Percentiles rank a stretch among this genome's conserved stretches.
These are phyloP conservation scores for Sphagnurus paluster DNA, from an alignment of 1,284 basidiomycete species.

Conservation along the genomic window DNA sequence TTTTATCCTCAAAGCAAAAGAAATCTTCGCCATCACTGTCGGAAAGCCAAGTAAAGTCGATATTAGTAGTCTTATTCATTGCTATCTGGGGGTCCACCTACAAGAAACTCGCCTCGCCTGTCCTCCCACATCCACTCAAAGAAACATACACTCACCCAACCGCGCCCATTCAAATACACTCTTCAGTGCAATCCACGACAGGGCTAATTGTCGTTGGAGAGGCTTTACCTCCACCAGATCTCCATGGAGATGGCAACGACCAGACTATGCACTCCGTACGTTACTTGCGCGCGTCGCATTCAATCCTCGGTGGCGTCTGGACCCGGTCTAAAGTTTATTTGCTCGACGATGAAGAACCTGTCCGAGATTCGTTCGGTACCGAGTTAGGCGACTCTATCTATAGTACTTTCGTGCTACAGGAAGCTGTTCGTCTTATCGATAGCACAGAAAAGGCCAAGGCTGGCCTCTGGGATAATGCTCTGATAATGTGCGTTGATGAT, in stretches of 20 bases:
- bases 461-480: slow-evolving; percentile 47
- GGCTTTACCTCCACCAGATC: slow-evolving; percentile 41
- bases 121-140: slow-evolving; percentile 52
- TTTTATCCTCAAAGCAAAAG: slow-evolving; percentile 8
- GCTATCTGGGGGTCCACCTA: slow-evolving; percentile 36
- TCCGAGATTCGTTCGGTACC: slow-evolving; percentile 53
- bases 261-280: slow-evolving; percentile 56
- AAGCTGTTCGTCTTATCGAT: slow-evolving; percentile 71
- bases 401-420: slow-evolving; percentile 82
- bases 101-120: slow-evolving; percentile 47
- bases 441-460: slow-evolving; percentile 37
- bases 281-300: slow-evolving; percentile 86
- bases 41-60: slow-evolving; percentile 29
- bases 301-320: slow-evolving; percentile 89
- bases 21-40: slow-evolving; percentile 16
- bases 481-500: slow-evolving; percentile 69
- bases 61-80: slow-evolving; percentile 34
- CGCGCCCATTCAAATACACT: slow-evolving; percentile 67
- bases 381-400: slow-evolving; percentile 80
- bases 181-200: slow-evolving; percentile 69
- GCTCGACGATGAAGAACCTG: slow-evolving; percentile 39
- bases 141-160: slow-evolving; percentile 54
- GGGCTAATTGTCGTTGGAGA: slow-evolving; percentile 83
- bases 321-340: slow-evolving; percentile 50
- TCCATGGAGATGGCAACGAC: slow-evolving; percentile 29